A percentile compares a stretch with the other conserved stretches of the same genome.
phyloP scores from a whole-genome alignment of 1,284 basidiomycete genomes.

The Puccinia triticina region DNA sequence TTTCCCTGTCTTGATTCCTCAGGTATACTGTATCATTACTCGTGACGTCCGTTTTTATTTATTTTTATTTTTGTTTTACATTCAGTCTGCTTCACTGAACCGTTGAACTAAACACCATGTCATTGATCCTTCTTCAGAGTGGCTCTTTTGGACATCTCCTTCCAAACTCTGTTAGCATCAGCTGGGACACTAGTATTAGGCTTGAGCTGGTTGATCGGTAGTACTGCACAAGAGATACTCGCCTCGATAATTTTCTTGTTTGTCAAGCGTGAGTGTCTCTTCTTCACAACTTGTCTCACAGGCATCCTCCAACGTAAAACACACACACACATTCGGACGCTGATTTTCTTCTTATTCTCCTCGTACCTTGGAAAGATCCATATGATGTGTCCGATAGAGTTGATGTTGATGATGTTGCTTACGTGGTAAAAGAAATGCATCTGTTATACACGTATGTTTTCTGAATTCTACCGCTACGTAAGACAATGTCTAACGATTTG shows the following conservation, averaged over 20 bases:
- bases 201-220: slow-evolving; percentile 85
- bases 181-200: slow-evolving; percentile 81
- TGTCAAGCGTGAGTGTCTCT: slow-evolving; percentile 64
- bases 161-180: slow-evolving; percentile 62
- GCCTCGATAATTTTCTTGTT: slow-evolving; percentile 82
- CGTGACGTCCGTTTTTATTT: slow-evolving; percentile 55
- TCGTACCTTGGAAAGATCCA: slow-evolving; percentile 69
- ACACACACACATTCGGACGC: not conserved
- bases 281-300: not conserved
- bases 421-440: slow-evolving; percentile 84
- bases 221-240: slow-evolving; percentile 64
- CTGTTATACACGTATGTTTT: slow-evolving; percentile 70
- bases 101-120: not conserved
- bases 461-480: slow-evolving; percentile 41
- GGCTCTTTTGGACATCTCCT: slow-evolving; percentile 56
- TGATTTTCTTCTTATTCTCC: not conserved
- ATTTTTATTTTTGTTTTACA: no score
- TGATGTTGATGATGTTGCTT: slow-evolving; percentile 65
- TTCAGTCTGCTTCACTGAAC: not conserved
- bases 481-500: not conserved
- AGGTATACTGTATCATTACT: slow-evolving; percentile 55
- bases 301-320: not conserved
- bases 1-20: not conserved
- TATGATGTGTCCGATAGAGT: slow-evolving; percentile 87
- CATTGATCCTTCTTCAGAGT: slow-evolving; percentile 37